Base-by-base conservation (phyloP, 495 filamentous ascomycete genomes). In the Trichoderma gamsii region DNA sequence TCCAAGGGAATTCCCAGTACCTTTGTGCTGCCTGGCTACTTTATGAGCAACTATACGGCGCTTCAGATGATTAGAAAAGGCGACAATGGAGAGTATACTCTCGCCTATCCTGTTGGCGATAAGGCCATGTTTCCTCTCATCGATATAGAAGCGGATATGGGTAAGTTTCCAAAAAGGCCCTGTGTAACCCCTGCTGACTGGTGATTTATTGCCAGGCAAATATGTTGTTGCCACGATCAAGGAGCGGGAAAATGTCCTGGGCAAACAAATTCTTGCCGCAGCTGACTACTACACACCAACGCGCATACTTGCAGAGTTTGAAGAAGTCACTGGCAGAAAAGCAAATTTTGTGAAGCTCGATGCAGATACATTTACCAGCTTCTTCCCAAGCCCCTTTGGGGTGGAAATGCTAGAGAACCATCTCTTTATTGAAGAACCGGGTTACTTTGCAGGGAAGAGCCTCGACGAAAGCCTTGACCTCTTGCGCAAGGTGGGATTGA, bases 11-110 rank as follows among this genome's bases (percentile, higher is more conserved):
- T 90, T 18, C 80, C 80, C 0, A 77, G 81, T 68, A 85, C 83
- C 0, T 88, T 84, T 71, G 80, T 88, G 71, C 70, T 85, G 41
- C 80, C 85, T 2, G 87, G 84, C 15, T 83, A 81, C 71, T 89
- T 83, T 78, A 88, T 88, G 86, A 77, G 76, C 69, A 87, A 86
- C 70, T 61, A 80, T 25, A 66, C 68, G 12, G 35, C 35, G 35
- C 2, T 38, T 2, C 72, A 70, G 67, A 73, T 76, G 67, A 70
- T 70, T 23, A 70, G 66, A 15, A 75, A 74, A 32, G 73, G 73
- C 25, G 76, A 75, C 41, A 66, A 73, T 46, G 66, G 44, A 25
- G 70, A 70, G 46, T 83, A 78, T 73, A 77, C 77, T n/a, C 68
- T 86, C 18, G 70, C 71, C 11, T 69, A 85, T 25, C 80, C 84